These are phyloP conservation scores for Moringa oleifera DNA, from an alignment of 345 rosid species.

Conservation along the genomic window DNA sequence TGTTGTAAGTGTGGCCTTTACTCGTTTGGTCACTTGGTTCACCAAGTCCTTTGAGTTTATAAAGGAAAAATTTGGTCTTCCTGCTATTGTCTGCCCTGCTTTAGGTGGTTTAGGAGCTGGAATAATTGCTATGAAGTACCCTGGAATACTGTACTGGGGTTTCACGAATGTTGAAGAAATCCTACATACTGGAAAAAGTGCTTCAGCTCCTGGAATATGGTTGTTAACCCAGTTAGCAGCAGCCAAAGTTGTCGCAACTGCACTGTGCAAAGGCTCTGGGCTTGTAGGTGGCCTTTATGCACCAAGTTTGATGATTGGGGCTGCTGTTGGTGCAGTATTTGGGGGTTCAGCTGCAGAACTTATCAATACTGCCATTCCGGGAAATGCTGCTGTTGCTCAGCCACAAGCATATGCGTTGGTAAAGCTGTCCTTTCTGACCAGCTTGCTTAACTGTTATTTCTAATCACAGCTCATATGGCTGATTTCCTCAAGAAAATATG, in stretches of 20 bases:
- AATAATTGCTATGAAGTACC: slow-evolving; percentile 90
- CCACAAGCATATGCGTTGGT: slow-evolving; percentile 99
- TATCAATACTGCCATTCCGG: slow-evolving; percentile 89
- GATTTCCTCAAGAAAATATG: neutral
- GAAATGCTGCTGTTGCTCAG: slow-evolving; percentile 95
- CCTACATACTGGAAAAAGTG: slow-evolving; percentile 90
- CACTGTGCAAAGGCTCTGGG: slow-evolving; percentile 94
- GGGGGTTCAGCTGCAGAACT: slow-evolving; percentile 93
- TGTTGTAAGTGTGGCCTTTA: slow-evolving; percentile 83
- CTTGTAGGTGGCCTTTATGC: slow-evolving; percentile 98
- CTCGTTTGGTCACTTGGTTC: slow-evolving; percentile 88
- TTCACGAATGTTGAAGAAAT: slow-evolving; percentile 98
- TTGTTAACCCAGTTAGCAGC: slow-evolving; percentile 82
- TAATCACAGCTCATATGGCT: neutral
- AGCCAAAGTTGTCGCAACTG: slow-evolving; percentile 95
- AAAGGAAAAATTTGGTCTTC: slow-evolving; percentile 77
- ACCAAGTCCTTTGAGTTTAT: slow-evolving; percentile 64
- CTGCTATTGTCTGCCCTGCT: slow-evolving; percentile 92
- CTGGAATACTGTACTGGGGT: slow-evolving; percentile 97
- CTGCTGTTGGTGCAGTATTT: slow-evolving; percentile 97
- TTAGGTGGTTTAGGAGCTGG: slow-evolving; percentile 98
- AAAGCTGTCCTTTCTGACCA: slow-evolving; percentile 18
- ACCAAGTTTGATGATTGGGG: slow-evolving; percentile 98
- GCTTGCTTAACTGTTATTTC: neutral
- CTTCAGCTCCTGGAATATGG: slow-evolving; percentile 98